A percentile compares a stretch with the other conserved stretches of the same genome.
Evolutionary conservation across 2,329 filamentous ascomycete species (phyloP).

Genomic region (Sodiomyces alkalinus): DNA sequence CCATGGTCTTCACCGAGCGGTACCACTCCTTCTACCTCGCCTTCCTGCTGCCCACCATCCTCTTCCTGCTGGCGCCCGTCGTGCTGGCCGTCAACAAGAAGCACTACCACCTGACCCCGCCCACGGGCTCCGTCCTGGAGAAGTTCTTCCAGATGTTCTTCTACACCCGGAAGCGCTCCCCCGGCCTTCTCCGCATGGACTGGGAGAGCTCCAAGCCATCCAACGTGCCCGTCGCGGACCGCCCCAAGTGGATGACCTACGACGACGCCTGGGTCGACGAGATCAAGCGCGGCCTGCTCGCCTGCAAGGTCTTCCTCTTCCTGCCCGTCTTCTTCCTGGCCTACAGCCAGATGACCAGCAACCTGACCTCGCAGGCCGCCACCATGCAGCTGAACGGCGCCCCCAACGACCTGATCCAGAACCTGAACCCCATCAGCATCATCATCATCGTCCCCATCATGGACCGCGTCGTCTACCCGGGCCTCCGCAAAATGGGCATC

Average conservation of each 20-base stretch:
- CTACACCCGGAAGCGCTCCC: conserved; percentile 47
- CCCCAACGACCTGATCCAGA: conserved; percentile 65
- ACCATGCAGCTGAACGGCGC: conserved; percentile 54
- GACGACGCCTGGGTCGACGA: conserved; percentile 76
- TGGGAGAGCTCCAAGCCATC: conserved; percentile 59
- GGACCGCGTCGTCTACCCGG: conserved; percentile 54
- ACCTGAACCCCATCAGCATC: conserved; percentile 61
- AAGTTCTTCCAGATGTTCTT: conserved; percentile 49
- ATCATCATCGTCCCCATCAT: conserved; percentile 61
- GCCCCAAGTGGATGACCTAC: conserved; percentile 64
- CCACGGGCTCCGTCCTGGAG: conserved; percentile 55
- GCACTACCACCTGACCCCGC: conserved; percentile 45
- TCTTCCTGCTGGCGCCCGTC: conserved; percentile 47
- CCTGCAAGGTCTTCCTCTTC: conserved; percentile 58
- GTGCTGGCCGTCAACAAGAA: conserved; percentile 46
- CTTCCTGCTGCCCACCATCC: conserved; percentile 49
- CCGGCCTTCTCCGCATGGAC: conserved; percentile 46
- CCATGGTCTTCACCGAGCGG: conserved; percentile 57
- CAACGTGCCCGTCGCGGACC: conserved; percentile 34
- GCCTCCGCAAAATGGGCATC: conserved; percentile 46
- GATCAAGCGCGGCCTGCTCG: conserved; percentile 52
- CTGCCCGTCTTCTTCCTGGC: conserved; percentile 47
- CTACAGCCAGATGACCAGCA: conserved; percentile 46
- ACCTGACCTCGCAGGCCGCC: conserved; percentile 47
- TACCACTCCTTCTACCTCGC: conserved; percentile 15